Conservation (phyloP, 495 filamentous ascomycete species). For the Letharia columbiana region DNA sequence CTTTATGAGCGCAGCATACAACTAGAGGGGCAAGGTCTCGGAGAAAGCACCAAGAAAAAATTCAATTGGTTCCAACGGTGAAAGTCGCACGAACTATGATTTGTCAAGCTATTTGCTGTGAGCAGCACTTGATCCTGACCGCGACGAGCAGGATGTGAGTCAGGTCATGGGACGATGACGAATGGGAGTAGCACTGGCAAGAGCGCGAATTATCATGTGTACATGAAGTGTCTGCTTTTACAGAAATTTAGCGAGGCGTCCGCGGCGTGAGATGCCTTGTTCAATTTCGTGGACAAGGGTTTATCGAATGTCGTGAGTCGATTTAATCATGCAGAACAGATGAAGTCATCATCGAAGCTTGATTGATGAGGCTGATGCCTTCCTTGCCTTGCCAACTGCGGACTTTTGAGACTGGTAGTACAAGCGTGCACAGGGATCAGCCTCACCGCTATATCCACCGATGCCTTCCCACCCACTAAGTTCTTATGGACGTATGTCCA, state of each 20-base stretch:
- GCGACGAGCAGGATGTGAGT: not conserved
- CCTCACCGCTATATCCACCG: not conserved
- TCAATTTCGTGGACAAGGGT: not conserved
- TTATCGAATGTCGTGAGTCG: not conserved
- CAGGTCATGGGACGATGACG: not conserved
- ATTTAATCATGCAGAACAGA: not conserved
- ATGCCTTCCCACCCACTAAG: not conserved
- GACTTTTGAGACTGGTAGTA: not conserved
- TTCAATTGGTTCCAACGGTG: conserved; percentile 27
- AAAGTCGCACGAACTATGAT: not conserved
- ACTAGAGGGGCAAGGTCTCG: conserved; percentile 20
- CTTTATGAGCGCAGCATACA: conserved; percentile 27
- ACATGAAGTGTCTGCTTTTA: not conserved
- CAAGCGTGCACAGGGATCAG: not conserved
- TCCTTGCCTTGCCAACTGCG: not conserved
- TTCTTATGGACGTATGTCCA: not conserved
- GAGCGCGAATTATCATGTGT: not conserved
- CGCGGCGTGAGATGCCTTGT: not conserved
- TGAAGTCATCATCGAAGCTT: not conserved
- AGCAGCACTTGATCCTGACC: not conserved
- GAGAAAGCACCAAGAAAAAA: conserved; percentile 19
- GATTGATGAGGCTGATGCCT: not conserved
- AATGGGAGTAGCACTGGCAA: not conserved
- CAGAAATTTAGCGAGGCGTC: not conserved
- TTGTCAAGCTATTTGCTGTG: not conserved